These are phyloP conservation scores for Coemansia sp. DNA, from an alignment of 192 early-diverging fungal genomes.

Conservation along the genomic window DNA sequence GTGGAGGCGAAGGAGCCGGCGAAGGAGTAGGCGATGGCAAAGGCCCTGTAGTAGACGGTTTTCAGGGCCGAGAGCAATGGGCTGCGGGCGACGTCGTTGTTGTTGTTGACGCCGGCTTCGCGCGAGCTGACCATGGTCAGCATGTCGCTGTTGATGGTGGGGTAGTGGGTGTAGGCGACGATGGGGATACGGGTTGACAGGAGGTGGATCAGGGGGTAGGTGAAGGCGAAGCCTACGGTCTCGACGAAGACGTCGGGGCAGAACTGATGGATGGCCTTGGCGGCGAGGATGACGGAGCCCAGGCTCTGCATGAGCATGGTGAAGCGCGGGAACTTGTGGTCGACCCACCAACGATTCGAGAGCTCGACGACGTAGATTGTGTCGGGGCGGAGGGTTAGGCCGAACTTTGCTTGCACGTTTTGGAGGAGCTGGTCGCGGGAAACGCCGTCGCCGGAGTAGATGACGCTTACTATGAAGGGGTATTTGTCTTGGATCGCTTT, in stretches of 20 bases:
- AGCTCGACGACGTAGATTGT: conserved; percentile 68
- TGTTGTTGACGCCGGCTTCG: conserved; percentile 67
- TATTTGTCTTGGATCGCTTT: conserved; percentile 74
- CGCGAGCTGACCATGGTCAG: conserved; percentile 66
- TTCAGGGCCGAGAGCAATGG: conserved; percentile 36
- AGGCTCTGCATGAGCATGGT: conserved; percentile 88
- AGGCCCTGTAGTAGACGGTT: conserved; percentile 71
- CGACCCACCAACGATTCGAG: conserved; percentile 63
- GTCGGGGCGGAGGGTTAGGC: conserved; percentile 59
- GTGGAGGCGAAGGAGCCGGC: conserved; percentile 78
- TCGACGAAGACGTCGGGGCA: conserved; percentile 86
- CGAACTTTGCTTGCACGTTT: conserved; percentile 60
- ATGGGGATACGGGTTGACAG: conserved; percentile 61
- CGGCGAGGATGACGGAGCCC: conserved; percentile 73
- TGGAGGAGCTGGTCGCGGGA: conserved; percentile 60
- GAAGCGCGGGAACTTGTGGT: conserved; percentile 70
- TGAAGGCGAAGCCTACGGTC: conserved; percentile 95
- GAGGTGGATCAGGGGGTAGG: conserved; percentile 74
- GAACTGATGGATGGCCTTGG: conserved; percentile 67
- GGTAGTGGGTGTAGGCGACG: conserved; percentile 94
- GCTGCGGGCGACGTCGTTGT: conserved; percentile 56
- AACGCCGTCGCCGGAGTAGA: conserved; percentile 80
- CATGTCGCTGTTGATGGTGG: conserved; percentile 94
- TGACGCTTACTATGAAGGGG: conserved; percentile 63
- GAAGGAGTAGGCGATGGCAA: conserved; percentile 74